phyloP scores from a whole-genome alignment of 2,329 filamentous ascomycete species.

The Penicillium griseofulvum region DNA sequence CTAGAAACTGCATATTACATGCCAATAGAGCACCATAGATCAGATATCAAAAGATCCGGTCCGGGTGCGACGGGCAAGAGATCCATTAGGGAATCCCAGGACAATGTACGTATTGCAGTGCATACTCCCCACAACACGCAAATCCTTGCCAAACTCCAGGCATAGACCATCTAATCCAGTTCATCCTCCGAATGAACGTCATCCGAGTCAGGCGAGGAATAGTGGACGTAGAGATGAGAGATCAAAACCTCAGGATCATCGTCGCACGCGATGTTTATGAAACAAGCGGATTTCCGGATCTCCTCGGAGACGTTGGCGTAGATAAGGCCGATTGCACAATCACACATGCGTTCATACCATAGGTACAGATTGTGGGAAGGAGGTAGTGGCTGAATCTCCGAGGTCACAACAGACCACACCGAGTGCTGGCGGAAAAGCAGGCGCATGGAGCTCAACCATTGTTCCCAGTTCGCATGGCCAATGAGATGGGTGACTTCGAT shows the following conservation, averaged over 20 bases:
- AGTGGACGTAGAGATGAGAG: slow-evolving; percentile 2
- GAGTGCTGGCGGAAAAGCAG: slow-evolving; percentile 9
- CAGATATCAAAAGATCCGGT: not conserved
- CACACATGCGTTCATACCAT: slow-evolving; percentile 10
- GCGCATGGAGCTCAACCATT: slow-evolving; percentile 5
- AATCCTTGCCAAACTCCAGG: not conserved
- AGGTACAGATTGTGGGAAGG: not conserved
- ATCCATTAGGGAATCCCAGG: not conserved
- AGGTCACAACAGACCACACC: slow-evolving; percentile 1
- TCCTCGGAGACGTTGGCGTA: slow-evolving; percentile 3
- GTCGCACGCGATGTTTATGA: not conserved
- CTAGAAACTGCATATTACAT: not conserved
- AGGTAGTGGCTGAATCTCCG: not conserved
- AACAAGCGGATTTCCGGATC: not conserved
- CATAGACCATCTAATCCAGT: not conserved
- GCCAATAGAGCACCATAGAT: not conserved
- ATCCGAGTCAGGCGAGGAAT: not conserved
- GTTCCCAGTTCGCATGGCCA: not conserved
- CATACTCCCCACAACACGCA: not conserved
- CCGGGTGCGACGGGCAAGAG: not conserved
- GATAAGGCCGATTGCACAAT: slow-evolving; percentile 1
- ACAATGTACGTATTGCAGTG: not conserved
- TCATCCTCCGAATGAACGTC: not conserved
- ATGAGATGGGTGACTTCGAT: not conserved
- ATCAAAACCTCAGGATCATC: not conserved